phyloP scores from a whole-genome alignment of 169 alveolate species.

The Plasmodium berghei region DNA sequence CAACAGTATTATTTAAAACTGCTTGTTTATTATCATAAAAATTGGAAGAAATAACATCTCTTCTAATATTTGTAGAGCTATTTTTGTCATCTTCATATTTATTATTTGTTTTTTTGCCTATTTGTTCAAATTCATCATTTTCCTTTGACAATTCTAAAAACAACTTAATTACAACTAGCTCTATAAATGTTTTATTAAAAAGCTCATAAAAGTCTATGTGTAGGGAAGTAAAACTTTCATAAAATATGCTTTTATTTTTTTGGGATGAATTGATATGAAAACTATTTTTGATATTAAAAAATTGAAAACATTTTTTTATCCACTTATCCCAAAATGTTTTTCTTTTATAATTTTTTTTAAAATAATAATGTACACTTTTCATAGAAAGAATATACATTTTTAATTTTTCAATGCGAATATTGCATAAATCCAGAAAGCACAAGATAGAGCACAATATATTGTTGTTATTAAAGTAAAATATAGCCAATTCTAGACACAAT shows the following conservation, averaged over 20 bases:
- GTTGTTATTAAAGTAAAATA: conserved; percentile 36
- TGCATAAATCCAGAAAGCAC: conserved; percentile 56
- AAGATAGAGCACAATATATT: conserved; percentile 42
- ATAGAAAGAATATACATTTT: conserved; percentile 46
- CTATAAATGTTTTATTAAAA: conserved; percentile 28
- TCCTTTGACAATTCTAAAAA: conserved; percentile 35
- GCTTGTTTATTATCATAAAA: background rate
- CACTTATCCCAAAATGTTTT: conserved; percentile 28
- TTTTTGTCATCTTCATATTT: background rate
- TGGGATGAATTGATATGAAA: conserved; percentile 15
- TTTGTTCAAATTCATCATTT: background rate
- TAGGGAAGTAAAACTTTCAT: conserved; percentile 22
- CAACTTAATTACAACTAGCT: conserved; percentile 36
- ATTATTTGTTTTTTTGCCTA: background rate
- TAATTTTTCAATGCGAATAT: conserved; percentile 32
- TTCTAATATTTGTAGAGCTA: too few species aligned
- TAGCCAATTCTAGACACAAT: conserved; percentile 32
- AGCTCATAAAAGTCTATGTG: conserved; percentile 35
- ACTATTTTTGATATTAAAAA: conserved; percentile 21
- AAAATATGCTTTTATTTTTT: conserved; percentile 23
- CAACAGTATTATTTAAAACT: background rate
- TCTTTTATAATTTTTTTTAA: conserved; percentile 46
- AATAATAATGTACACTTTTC: conserved; percentile 56
- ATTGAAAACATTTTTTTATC: conserved; percentile 30
- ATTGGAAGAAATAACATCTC: background rate